Evolutionary conservation across 108 stramenopile species (phyloP).

Genomic region (Pseudonitzschia multistriata): DNA sequence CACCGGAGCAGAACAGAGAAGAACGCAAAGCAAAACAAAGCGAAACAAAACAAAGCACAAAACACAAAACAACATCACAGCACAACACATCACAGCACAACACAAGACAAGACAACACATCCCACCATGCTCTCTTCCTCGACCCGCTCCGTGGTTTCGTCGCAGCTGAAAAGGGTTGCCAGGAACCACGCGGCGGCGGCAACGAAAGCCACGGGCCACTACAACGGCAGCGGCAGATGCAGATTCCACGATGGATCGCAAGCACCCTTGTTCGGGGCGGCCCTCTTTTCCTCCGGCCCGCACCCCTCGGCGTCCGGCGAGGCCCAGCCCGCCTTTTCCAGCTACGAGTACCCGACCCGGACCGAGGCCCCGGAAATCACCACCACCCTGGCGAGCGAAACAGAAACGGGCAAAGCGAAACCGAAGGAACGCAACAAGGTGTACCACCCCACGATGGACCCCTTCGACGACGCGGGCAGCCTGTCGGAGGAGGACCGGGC

Average conservation of each 20-base stretch:
- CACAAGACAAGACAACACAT: too few relatives aligned
- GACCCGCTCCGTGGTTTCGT: neutral
- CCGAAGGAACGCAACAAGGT: constrained; percentile 2
- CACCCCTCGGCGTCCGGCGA: neutral
- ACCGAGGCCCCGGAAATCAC: constrained; percentile 69
- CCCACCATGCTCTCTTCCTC: constrained; percentile 2
- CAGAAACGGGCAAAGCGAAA: neutral
- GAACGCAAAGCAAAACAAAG: neutral
- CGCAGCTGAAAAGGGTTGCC: constrained; percentile 9
- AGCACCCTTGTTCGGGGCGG: neutral
- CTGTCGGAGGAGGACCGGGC: constrained; percentile 23
- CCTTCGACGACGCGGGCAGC: constrained; percentile 42
- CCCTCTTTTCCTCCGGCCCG: neutral
- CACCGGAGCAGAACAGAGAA: too few relatives aligned
- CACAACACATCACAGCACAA: neutral
- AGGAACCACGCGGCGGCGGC: neutral
- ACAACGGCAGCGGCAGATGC: too few relatives aligned
- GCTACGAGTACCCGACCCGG: constrained; percentile 72
- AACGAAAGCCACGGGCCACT: neutral
- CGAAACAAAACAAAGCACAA: neutral
- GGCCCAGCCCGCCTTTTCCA: constrained; percentile 22
- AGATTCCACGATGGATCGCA: neutral
- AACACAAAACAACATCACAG: neutral
- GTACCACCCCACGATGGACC: constrained; percentile 31
- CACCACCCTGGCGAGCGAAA: constrained; percentile 33